A percentile compares a stretch with the other conserved stretches of the same genome.
Conservation (phyloP, 768 basidiomycete species). For the Kwoniella heveanensis region DNA sequence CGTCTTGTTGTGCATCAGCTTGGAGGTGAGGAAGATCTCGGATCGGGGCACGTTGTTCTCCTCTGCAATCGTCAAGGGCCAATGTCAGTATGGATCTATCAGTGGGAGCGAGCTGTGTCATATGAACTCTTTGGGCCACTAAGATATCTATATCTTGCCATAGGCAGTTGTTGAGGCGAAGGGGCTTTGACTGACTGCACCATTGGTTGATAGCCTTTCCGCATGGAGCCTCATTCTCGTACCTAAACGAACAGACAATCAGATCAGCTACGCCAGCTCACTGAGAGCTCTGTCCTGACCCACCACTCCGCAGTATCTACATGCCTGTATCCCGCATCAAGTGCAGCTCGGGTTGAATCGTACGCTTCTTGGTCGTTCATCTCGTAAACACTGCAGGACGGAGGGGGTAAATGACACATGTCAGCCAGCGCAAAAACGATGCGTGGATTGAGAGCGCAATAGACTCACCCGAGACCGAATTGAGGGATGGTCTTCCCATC, state of each 20-base stretch:
- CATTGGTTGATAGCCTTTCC: slow-evolving; percentile 63
- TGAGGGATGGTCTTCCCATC: slow-evolving; percentile 65
- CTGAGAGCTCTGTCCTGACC: too few species aligned
- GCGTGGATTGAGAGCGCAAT: too few species aligned
- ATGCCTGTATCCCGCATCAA: slow-evolving; percentile 71
- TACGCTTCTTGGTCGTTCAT: slow-evolving; percentile 65
- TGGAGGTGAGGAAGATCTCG: slow-evolving; percentile 71
- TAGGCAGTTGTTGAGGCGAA: too few species aligned
- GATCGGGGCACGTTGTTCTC: slow-evolving; percentile 60
- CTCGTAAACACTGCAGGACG: slow-evolving; percentile 60
- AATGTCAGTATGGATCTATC: not conserved
- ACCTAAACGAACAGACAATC: slow-evolving; percentile 59
- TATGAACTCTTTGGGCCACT: too few species aligned
- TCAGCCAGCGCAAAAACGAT: too few species aligned
- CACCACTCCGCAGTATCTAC: slow-evolving; percentile 61
- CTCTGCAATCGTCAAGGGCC: slow-evolving; percentile 16
- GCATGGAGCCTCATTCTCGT: slow-evolving; percentile 69
- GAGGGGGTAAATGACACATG: not conserved
- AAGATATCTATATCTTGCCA: too few species aligned
- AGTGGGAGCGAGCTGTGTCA: too few species aligned
- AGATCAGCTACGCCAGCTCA: too few species aligned
- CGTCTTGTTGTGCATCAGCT: slow-evolving; percentile 65
- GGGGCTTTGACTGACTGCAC: slow-evolving; percentile 32
- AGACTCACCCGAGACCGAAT: slow-evolving; percentile 62
- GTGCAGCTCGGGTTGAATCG: slow-evolving; percentile 64